These are phyloP conservation scores for Forsythia suspensa DNA, from an alignment of 257 asterid genomes.

Conservation along the genomic window DNA sequence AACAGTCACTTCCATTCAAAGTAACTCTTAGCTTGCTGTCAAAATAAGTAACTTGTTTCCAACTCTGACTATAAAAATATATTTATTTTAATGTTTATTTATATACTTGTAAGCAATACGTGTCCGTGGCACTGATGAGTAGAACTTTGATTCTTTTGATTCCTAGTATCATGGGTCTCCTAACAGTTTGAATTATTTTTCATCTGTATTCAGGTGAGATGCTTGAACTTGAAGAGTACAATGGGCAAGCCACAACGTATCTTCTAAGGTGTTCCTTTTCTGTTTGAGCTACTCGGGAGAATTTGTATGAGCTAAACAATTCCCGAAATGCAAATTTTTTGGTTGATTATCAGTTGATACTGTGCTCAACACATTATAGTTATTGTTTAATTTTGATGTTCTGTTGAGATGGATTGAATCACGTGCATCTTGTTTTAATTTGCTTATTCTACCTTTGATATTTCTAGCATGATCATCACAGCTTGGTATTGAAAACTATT, in stretches of 20 bases:
- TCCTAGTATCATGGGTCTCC: background rate
- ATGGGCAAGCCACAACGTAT: conserved; percentile 28
- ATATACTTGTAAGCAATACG: too few species aligned
- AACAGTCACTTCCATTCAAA: background rate
- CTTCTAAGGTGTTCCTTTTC: background rate
- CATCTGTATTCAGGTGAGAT: conserved; percentile 20
- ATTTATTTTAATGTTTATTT: too few species aligned
- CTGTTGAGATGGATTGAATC: background rate
- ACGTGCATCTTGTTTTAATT: background rate
- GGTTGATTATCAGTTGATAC: background rate
- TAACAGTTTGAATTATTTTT: background rate
- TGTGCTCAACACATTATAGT: background rate
- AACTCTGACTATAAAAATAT: background rate
- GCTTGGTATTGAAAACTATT: too few species aligned
- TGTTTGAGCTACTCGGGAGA: background rate
- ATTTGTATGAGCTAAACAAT: background rate
- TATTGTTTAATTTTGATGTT: background rate
- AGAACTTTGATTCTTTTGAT: background rate
- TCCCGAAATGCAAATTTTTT: background rate
- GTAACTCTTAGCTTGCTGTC: background rate
- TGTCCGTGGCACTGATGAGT: background rate
- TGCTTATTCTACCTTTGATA: background rate
- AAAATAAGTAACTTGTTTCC: too few species aligned
- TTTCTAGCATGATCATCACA: background rate
- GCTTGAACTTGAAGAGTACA: conserved; percentile 32